Percentiles rank a stretch among this genome's conserved stretches.
These are phyloP conservation scores for Ceriops zippeliana DNA, from an alignment of 345 rosid genomes.

Conservation along the genomic window DNA sequence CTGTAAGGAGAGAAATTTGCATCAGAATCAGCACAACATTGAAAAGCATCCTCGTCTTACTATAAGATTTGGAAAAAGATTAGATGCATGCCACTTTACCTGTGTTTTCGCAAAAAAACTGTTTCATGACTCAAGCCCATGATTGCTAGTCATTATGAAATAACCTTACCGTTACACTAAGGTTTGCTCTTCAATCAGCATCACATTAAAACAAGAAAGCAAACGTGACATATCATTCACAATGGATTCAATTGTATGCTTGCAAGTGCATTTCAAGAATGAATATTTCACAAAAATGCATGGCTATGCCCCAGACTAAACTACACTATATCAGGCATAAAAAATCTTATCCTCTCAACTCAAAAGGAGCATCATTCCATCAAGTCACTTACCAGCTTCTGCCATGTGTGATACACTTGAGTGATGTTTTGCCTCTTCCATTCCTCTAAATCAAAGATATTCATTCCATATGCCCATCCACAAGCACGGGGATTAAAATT, in stretches of 20 bases:
- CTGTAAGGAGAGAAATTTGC: slow-evolving; percentile 34
- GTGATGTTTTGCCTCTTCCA: slow-evolving; percentile 94
- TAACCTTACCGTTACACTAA: too few relatives aligned
- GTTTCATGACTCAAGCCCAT: too few relatives aligned
- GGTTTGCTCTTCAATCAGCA: too few relatives aligned
- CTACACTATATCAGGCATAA: neutral
- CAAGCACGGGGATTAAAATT: slow-evolving; percentile 91
- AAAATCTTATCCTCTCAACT: neutral
- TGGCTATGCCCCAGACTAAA: neutral
- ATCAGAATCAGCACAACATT: slow-evolving; percentile 1
- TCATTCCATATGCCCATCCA: slow-evolving; percentile 99
- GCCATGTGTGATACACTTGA: slow-evolving; percentile 86
- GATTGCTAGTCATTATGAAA: too few relatives aligned
- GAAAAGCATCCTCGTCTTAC: neutral
- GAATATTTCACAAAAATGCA: slow-evolving; percentile 9
- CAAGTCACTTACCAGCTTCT: slow-evolving; percentile 60
- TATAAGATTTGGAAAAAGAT: neutral
- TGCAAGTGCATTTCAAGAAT: neutral
- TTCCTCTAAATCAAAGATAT: slow-evolving; percentile 77
- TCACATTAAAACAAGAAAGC: too few relatives aligned
- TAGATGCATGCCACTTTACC: too few relatives aligned
- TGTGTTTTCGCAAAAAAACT: too few relatives aligned
- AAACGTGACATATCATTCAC: neutral
- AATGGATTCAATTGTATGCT: neutral
- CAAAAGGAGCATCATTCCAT: neutral